Conservation (phyloP, 2,329 filamentous ascomycete genomes). For the Pseudocercospora pini-densiflorae region DNA sequence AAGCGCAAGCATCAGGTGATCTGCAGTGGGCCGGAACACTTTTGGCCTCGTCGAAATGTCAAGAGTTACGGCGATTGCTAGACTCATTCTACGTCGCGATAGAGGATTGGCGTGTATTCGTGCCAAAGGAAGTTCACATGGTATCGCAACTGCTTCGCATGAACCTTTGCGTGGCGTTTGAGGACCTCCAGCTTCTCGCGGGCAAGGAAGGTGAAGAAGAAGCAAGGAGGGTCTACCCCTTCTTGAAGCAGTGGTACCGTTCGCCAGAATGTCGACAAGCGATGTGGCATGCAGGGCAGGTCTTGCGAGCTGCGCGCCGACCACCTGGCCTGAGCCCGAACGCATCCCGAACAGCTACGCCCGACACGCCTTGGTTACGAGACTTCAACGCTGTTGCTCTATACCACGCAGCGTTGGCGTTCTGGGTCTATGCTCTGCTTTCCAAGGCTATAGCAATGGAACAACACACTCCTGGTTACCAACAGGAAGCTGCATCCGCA, state of each 20-base stretch:
- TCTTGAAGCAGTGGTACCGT: slow-evolving; percentile 27
- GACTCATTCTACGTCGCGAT: slow-evolving; percentile 28
- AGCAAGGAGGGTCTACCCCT: slow-evolving; percentile 25
- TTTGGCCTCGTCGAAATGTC: slow-evolving; percentile 27
- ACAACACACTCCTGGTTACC: not conserved
- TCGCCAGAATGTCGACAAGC: slow-evolving; percentile 27
- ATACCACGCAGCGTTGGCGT: slow-evolving; percentile 27
- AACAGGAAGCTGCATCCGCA: not conserved
- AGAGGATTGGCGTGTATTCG: slow-evolving; percentile 26
- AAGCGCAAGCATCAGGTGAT: slow-evolving; percentile 24
- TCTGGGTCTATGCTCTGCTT: slow-evolving; percentile 28
- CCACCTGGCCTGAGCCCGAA: slow-evolving; percentile 26
- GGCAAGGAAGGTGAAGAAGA: slow-evolving; percentile 31
- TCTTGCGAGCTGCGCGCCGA: slow-evolving; percentile 26
- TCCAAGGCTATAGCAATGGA: slow-evolving; percentile 22
- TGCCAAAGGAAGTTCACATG: slow-evolving; percentile 29
- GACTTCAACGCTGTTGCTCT: slow-evolving; percentile 29
- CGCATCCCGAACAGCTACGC: slow-evolving; percentile 21
- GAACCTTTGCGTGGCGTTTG: slow-evolving; percentile 30
- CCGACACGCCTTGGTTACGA: slow-evolving; percentile 28
- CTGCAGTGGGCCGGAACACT: slow-evolving; percentile 24
- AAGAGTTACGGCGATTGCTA: slow-evolving; percentile 21
- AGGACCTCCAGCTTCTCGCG: slow-evolving; percentile 28
- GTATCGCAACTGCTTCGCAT: slow-evolving; percentile 28
- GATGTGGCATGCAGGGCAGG: slow-evolving; percentile 31